These are phyloP conservation scores for Megacollybia platyphylla DNA, from an alignment of 1,284 basidiomycete genomes.

Conservation along the genomic window DNA sequence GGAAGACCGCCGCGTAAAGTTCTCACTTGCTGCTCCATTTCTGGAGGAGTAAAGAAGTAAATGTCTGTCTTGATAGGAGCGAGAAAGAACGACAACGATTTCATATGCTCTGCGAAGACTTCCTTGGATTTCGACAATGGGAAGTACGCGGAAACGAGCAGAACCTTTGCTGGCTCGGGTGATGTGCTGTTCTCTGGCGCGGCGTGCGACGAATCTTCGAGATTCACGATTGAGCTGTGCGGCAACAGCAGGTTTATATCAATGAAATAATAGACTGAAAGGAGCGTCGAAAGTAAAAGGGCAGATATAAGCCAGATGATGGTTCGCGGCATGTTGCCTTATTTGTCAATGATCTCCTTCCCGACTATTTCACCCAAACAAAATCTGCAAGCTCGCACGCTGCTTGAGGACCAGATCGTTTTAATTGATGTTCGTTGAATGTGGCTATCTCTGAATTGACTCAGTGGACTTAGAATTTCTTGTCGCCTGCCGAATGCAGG, in stretches of 20 bases:
- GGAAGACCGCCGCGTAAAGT: slow-evolving; percentile 16
- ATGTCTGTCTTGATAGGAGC: slow-evolving; percentile 27
- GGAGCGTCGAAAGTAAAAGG: no score
- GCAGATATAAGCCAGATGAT: no score
- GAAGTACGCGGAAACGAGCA: slow-evolving; percentile 41
- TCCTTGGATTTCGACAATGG: slow-evolving; percentile 37
- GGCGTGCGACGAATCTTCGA: background rate
- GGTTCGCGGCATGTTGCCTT: no score
- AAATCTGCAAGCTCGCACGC: background rate
- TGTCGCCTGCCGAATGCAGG: slow-evolving; percentile 52
- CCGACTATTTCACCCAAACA: background rate
- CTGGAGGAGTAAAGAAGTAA: slow-evolving; percentile 37
- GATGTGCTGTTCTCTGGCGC: background rate
- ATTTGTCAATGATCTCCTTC: background rate
- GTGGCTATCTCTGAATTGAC: background rate
- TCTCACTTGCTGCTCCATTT: slow-evolving; percentile 20
- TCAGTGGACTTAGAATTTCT: slow-evolving; percentile 28
- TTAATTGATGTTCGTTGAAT: background rate
- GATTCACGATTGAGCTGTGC: background rate
- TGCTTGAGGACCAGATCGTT: slow-evolving; percentile 1
- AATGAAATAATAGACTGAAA: background rate
- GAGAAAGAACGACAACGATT: slow-evolving; percentile 30
- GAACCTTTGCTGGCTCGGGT: slow-evolving; percentile 13
- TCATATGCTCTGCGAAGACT: slow-evolving; percentile 25
- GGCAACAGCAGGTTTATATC: background rate